phyloP scores from a whole-genome alignment of 768 basidiomycete genomes.

The Daedaleopsis nitida region DNA sequence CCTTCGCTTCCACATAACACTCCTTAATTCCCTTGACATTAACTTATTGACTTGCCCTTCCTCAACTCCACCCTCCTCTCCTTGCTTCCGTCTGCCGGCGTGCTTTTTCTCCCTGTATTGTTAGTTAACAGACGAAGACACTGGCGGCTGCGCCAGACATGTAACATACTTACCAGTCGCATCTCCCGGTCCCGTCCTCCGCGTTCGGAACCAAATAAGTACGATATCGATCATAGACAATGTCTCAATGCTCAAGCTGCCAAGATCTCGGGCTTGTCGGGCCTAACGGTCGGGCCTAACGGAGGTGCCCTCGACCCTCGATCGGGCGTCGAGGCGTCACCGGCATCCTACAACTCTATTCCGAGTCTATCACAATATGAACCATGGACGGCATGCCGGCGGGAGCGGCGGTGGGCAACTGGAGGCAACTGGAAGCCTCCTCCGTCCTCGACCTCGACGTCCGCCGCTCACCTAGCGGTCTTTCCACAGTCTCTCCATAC shows the following conservation, averaged over 20 bases:
- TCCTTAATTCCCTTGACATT: slow-evolving; percentile 6
- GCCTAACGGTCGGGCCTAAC: too few species aligned
- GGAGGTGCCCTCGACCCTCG: too few species aligned
- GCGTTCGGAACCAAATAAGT: not conserved
- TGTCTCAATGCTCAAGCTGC: too few species aligned
- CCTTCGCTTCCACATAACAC: not conserved
- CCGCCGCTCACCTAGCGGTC: not conserved
- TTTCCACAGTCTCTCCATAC: not conserved
- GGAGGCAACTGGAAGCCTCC: not conserved
- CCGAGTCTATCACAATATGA: not conserved
- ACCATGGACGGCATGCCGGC: not conserved
- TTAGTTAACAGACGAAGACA: not conserved
- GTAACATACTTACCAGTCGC: not conserved
- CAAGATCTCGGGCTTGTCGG: too few species aligned
- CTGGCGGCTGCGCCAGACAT: not conserved
- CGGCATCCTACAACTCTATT: not conserved
- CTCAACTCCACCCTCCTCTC: slow-evolving; percentile 1
- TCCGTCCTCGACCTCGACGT: not conserved
- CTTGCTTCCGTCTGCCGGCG: not conserved
- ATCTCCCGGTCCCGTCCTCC: not conserved
- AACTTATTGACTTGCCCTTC: slow-evolving; percentile 15
- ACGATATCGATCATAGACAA: not conserved
- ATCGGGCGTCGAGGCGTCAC: not conserved
- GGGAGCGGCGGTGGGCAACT: not conserved
- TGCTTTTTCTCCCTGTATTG: not conserved